phyloP scores from a whole-genome alignment of 2,329 filamentous ascomycete genomes.

The Monosporascus sp. region DNA sequence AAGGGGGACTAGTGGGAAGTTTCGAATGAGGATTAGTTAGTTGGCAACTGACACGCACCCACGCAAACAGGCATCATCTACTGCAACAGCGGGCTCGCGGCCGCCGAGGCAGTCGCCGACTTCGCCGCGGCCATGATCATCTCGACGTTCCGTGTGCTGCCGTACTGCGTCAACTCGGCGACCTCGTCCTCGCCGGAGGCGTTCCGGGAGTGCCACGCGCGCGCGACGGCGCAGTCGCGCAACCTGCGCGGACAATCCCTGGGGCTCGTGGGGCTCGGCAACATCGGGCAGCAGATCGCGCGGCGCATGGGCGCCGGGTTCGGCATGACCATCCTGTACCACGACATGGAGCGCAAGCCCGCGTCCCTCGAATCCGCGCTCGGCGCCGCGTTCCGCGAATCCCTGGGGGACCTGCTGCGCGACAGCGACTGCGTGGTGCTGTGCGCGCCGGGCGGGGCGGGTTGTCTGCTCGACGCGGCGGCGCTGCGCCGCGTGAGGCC shows the following conservation, averaged over 20 bases:
- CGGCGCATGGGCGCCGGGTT: conserved; percentile 53
- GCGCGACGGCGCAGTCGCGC: conserved; percentile 54
- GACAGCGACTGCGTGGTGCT: conserved; percentile 57
- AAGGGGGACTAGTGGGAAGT: too few relatives aligned
- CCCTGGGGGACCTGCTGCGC: conserved; percentile 47
- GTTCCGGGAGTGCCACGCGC: conserved; percentile 56
- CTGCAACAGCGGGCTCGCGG: conserved; percentile 67
- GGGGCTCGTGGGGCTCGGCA: conserved; percentile 66
- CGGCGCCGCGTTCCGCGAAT: conserved; percentile 44
- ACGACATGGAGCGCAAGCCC: conserved; percentile 51
- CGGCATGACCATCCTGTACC: conserved; percentile 63
- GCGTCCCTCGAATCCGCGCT: conserved; percentile 35
- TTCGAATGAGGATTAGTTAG: background rate
- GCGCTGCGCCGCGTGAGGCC: conserved; percentile 47
- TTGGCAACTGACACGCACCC: background rate
- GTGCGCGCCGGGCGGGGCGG: conserved; percentile 48
- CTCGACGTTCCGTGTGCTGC: conserved; percentile 62
- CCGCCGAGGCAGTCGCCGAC: conserved; percentile 69
- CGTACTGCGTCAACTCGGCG: conserved; percentile 58
- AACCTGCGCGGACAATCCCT: conserved; percentile 59
- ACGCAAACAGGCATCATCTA: conserved; percentile 53
- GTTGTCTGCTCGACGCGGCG: conserved; percentile 42
- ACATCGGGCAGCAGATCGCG: conserved; percentile 60
- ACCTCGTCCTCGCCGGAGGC: conserved; percentile 26
- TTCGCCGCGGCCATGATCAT: conserved; percentile 66